Evolutionary conservation across 2,329 filamentous ascomycete genomes (phyloP), one percentile per base, ranked within the genome.

Genomic region (Geosmithia morbida): DNA sequence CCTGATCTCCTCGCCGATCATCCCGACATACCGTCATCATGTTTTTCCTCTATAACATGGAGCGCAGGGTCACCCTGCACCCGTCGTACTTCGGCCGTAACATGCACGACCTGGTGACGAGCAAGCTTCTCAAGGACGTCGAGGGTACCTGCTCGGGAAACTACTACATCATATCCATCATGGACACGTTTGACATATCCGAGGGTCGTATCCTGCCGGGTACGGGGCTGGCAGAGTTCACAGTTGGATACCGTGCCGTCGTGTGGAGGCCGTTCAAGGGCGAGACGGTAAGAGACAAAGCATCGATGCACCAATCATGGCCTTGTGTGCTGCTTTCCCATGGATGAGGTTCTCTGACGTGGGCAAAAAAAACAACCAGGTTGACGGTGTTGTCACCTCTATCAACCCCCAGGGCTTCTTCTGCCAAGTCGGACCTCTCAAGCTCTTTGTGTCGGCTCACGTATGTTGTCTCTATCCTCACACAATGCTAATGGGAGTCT

Each of bases 21-120:
- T 37, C 33, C 3, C 3, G 13, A 13, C 33, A 51, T 47, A 51
- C 37, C 48, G 47, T 53, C 66, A 68, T 53, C 57, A 98, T 98
- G 92, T 98, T 97, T 68, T 98, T 98, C 72, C 85, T 98, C 54
- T 87, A 95, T 68, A 90, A 95, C 62, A 83, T 97, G 66, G 88
- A 95, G 69, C 88, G 90, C 62, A 84, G 87, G 61, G 89, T 97
- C 59, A 89, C 87, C 56, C 78, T 98, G 59, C 92, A 98, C 62
- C 92, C 92, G 26, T 97, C 90, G 13, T 98, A 94, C 70, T 97
- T 98, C 62, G 89, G 89, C 49, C 83, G 87, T 52, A 87, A 92
- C 61, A 94, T 96, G 72, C 83, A 90, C 57, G 85, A 94, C 56
- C 82, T 94, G 57, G 85, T 98, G 41, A 90, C 85, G 46, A 83